These are phyloP conservation scores for Discostella stelligera DNA, from an alignment of 352 stramenopile species.

Conservation along the genomic window DNA sequence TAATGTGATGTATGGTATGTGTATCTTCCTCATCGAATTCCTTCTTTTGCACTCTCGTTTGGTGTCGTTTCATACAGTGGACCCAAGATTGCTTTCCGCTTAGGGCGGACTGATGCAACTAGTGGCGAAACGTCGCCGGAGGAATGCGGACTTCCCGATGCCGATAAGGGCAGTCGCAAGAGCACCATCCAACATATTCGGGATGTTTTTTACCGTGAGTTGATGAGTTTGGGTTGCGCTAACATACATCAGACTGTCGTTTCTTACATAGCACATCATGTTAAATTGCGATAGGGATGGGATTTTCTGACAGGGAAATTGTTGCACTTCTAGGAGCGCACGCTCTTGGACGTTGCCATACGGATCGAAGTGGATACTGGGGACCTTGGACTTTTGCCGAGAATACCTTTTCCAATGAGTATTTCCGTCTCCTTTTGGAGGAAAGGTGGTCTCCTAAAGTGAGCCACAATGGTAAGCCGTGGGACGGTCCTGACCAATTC, in stretches of 20 bases:
- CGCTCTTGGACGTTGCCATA: constrained; percentile 94
- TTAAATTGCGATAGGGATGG: constrained; percentile 33
- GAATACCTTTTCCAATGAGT: constrained; percentile 97
- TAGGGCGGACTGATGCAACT: constrained; percentile 88
- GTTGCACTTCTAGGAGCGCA: constrained; percentile 94
- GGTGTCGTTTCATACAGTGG: constrained; percentile 61
- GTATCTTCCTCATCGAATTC: not conserved
- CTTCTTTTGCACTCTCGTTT: not conserved
- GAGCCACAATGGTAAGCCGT: constrained; percentile 88
- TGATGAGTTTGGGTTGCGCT: constrained; percentile 75
- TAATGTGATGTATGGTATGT: not conserved
- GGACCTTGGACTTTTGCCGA: constrained; percentile 87
- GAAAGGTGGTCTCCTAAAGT: constrained; percentile 92
- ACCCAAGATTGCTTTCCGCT: constrained; percentile 89
- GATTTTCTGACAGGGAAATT: constrained; percentile 89
- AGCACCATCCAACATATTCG: constrained; percentile 91
- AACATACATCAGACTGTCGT: not conserved
- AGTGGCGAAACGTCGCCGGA: constrained; percentile 86
- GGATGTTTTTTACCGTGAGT: constrained; percentile 97
- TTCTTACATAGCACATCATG: not conserved
- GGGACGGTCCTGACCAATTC: constrained; percentile 92
- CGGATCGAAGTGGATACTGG: constrained; percentile 90
- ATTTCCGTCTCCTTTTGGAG: constrained; percentile 91
- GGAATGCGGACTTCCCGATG: constrained; percentile 95
- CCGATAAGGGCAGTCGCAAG: constrained; percentile 89